Evolutionary conservation across 208 protist species (phyloP).

Genomic region (Porcisia hertigi): DNA sequence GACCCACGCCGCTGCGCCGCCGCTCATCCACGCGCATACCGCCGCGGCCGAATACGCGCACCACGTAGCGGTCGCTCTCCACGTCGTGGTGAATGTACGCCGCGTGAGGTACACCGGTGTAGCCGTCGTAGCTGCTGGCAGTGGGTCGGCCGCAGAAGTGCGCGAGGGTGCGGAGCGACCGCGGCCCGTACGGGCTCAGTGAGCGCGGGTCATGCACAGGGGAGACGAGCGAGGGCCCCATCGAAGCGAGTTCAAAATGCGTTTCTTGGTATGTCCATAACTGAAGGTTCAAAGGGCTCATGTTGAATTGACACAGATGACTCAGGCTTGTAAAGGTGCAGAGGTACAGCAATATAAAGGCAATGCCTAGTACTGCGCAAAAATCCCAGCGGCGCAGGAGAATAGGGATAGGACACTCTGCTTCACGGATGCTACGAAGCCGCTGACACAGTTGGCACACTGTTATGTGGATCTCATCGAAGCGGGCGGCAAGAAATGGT

Average conservation of each 20-base stretch:
- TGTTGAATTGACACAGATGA: background rate
- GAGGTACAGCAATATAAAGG: constrained; percentile 7
- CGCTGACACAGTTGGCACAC: background rate
- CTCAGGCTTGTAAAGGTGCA: background rate
- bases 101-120: too few species aligned
- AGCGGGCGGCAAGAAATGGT: background rate
- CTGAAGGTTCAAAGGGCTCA: constrained; percentile 9
- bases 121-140: too few species aligned
- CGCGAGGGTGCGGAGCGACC: too few species aligned
- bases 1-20: too few species aligned
- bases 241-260: constrained; percentile 8
- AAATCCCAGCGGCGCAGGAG: constrained; percentile 19
- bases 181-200: too few species aligned
- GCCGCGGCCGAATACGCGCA: too few species aligned
- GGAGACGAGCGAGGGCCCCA: background rate
- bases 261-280: constrained; percentile 22
- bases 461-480: background rate
- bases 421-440: constrained; percentile 1
- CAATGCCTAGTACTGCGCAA: constrained; percentile 7
- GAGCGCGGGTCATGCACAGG: constrained; percentile 22
- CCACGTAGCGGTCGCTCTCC: too few species aligned
- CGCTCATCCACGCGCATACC: too few species aligned
- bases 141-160: too few species aligned
- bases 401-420: background rate
- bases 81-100: too few species aligned